Evolutionary conservation across 371 early-diverging fungal genomes (phyloP).

Genomic region (Nematocida homosporus): DNA sequence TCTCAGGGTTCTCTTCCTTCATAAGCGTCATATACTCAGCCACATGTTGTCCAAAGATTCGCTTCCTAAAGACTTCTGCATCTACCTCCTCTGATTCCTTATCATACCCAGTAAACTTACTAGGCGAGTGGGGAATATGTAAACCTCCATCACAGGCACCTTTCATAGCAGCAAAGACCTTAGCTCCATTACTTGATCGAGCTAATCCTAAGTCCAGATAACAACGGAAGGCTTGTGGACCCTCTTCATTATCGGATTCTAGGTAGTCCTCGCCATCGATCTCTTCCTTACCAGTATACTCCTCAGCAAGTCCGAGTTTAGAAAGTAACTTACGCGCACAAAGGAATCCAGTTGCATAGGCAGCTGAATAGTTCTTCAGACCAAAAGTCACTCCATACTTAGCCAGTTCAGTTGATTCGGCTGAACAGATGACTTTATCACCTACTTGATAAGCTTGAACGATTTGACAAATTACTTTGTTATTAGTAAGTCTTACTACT

Average conservation of each 20-base stretch:
- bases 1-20: conserved; percentile 92
- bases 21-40: conserved; percentile 93
- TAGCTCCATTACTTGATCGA: conserved; percentile 95
- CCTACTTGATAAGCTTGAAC: conserved; percentile 95
- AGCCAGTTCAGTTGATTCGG: conserved; percentile 95
- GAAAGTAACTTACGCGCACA: conserved; percentile 87
- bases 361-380: conserved; percentile 98
- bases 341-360: conserved; percentile 96
- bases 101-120: conserved; percentile 94
- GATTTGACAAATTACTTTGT: conserved; percentile 91
- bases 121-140: conserved; percentile 90
- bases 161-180: conserved; percentile 97
- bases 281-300: conserved; percentile 79
- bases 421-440: conserved; percentile 89
- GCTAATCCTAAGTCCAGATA: conserved; percentile 97
- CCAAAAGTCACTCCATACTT: conserved; percentile 95
- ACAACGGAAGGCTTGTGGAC: conserved; percentile 92
- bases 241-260: conserved; percentile 81
- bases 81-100: conserved; percentile 78
- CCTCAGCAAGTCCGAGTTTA: conserved; percentile 78
- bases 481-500: conserved; percentile 98
- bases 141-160: conserved; percentile 99
- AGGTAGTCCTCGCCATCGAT: conserved; percentile 82
- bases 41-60: conserved; percentile 96
- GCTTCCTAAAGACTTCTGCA: conserved; percentile 84